These are phyloP conservation scores for Boletellus sp. DNA, from an alignment of 768 basidiomycete species.

Conservation along the genomic window DNA sequence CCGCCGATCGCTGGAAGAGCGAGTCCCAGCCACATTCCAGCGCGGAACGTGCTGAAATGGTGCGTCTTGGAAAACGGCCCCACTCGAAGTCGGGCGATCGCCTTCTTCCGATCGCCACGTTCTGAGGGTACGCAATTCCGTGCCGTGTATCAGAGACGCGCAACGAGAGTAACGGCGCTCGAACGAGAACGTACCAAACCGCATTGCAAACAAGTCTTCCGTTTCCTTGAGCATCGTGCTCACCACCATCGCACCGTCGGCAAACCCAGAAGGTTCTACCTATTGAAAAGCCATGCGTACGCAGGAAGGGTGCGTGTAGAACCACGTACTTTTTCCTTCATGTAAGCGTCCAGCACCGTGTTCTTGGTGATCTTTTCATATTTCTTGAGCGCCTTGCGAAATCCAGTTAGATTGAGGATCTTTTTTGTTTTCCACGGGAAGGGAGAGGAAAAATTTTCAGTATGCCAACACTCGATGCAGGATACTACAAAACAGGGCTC, in stretches of 20 bases:
- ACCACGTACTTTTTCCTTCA: conserved; percentile 59
- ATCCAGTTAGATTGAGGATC: conserved; percentile 88
- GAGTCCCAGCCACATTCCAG: conserved; percentile 68
- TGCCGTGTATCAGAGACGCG: background rate
- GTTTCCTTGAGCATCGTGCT: conserved; percentile 66
- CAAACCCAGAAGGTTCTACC: conserved; percentile 68
- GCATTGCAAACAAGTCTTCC: conserved; percentile 70
- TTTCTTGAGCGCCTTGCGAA: conserved; percentile 82
- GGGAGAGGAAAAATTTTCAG: background rate
- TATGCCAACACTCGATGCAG: background rate
- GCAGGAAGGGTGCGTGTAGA: background rate
- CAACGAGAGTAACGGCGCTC: no score
- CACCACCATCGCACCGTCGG: conserved; percentile 52
- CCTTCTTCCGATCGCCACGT: conserved; percentile 74
- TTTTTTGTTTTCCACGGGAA: conserved; percentile 32
- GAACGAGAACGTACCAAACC: conserved; percentile 58
- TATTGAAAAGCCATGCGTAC: conserved; percentile 22
- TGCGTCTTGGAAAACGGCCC: conserved; percentile 52
- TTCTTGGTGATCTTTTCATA: conserved; percentile 79
- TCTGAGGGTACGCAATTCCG: conserved; percentile 28
- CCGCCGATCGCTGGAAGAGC: conserved; percentile 64
- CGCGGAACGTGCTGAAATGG: conserved; percentile 71
- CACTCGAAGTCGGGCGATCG: conserved; percentile 62
- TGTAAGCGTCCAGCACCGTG: conserved; percentile 73
- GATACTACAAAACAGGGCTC: background rate